phyloP scores from a whole-genome alignment of 2,329 filamentous ascomycete species.

The Lecanicillium sp. region DNA sequence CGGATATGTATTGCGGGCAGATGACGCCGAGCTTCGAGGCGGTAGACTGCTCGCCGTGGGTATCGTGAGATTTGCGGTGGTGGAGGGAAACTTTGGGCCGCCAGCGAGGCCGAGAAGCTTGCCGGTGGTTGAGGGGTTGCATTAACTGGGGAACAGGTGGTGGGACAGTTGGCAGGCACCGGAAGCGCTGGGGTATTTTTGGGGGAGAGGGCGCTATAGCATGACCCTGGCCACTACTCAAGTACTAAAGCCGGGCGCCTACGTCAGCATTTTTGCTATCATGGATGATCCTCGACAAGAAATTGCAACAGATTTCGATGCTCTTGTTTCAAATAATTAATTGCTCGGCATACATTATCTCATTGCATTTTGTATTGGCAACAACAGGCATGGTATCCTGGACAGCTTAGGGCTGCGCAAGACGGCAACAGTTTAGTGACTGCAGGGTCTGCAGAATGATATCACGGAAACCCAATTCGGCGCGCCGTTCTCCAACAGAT shows the following conservation, averaged over 20 bases:
- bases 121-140: conserved; percentile 8
- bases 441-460: too few relatives aligned
- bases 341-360: too few relatives aligned
- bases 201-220: background rate
- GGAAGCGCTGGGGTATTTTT: conserved; percentile 1
- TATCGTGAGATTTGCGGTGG: conserved; percentile 8
- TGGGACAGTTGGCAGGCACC: background rate
- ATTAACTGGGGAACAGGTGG: conserved; percentile 1
- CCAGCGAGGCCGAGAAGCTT: conserved; percentile 4
- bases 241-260: background rate
- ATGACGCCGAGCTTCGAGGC: background rate
- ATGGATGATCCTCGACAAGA: too few relatives aligned
- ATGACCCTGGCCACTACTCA: background rate
- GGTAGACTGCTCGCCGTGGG: background rate
- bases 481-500: too few relatives aligned
- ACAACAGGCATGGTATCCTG: too few relatives aligned
- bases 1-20: conserved; percentile 11
- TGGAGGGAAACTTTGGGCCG: conserved; percentile 4
- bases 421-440: too few relatives aligned
- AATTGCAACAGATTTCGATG: too few relatives aligned
- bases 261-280: background rate
- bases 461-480: too few relatives aligned
- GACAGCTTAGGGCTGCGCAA: too few relatives aligned
- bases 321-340: too few relatives aligned
- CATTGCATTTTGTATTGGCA: too few relatives aligned